Evolutionary conservation across 495 filamentous ascomycete genomes (phyloP), one percentile per base, ranked within the genome.

Genomic region (Recurvomyces mirabilis): DNA sequence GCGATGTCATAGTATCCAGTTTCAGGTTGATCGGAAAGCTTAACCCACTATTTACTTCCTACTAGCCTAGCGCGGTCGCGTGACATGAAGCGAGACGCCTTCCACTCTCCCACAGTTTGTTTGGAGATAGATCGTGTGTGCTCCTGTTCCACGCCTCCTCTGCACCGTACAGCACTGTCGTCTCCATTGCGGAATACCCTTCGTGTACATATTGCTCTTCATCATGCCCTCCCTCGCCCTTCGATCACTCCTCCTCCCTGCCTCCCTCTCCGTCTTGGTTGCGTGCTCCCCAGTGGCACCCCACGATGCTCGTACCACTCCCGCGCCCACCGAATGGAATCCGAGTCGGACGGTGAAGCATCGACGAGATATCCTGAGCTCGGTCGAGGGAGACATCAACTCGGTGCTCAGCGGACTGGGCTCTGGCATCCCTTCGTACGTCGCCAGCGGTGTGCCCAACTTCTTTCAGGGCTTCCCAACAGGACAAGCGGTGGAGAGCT

Each of bases 401-500:
- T 61, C 45, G 6, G 40, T 72, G 0, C 47, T 71, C 12, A 55
- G 58, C 1, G 58, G 47, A 0, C 49, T 73, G 38, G 70, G 69
- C 12, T 69, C 69, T 10, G 64, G 64, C 25, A 61, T 78, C n/a
- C 78, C 78, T 6, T 69, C 67, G 14, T 80, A 72, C 47, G 66
- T 79, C 33, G 74, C 75, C 10, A 75, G 72, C 4, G 78, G 78
- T 3, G 67, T 84, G 0, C 74, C 75, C 10, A 69, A 77, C 25
- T 81, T 71, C 65, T 82, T 82, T 64, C 75, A 81, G 47, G 70
- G 69, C 46, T 73, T 84, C 40, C 81, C 81, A 1, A 76, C 68
- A 24, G 78, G 79, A 24, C 59, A 64, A 20, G 63, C 64, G 4
- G 80, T 83, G 4, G 59, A 67, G 51, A 78, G 67, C 45, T 69